Evolutionary conservation across 148 eudicot species (phyloP), one percentile per base, ranked within the genome.

Genomic region (Vaccinium darrowii): DNA sequence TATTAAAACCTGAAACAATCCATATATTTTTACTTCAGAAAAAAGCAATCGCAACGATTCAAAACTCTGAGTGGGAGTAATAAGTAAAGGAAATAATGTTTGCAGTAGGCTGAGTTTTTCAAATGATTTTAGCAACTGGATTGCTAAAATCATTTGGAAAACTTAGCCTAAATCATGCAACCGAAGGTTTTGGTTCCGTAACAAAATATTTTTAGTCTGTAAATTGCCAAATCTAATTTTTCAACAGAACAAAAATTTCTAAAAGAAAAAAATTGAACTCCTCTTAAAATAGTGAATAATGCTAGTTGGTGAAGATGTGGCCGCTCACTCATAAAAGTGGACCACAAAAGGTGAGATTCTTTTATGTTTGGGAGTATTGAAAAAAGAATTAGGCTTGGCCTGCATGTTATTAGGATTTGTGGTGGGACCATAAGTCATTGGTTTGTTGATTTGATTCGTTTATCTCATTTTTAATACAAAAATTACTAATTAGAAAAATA

Each of bases 291-390:
- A 2, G 12, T 0, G 57, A 56, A 56, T 15, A 56, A 14, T 16
- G 15, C 16, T 56, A 14, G 3, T 4, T 54, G 13, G 58, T 56
- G 19, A 56, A 15, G 14, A 56, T 3, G 15, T 83, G 79, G 80
- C 54, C 79, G 53, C 74, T 77, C 13, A 83, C 36, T 33, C 36
- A 6, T 39, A 36, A 76, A n/a, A n/a, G 47, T 76, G 79, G 84
- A 62, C 7, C 84, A 82, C 89, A 76, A 67, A 57, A 54, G 30
- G 47, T 8, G n/a, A 27, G 9, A 19, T 8, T 19, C 14, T 49
- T 27, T 80, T 76, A 7, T 49, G 11, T 76, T 49, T 1, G 27
- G 30, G 33, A 3, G 14, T 49, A 74, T 43, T 74, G 21, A 10
- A 30, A 69, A 27, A 69, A 4, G 74, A 8, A 67, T 27, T n/a